Conservation (phyloP, 1,284 basidiomycete species). For the Takashimella koratensis region DNA sequence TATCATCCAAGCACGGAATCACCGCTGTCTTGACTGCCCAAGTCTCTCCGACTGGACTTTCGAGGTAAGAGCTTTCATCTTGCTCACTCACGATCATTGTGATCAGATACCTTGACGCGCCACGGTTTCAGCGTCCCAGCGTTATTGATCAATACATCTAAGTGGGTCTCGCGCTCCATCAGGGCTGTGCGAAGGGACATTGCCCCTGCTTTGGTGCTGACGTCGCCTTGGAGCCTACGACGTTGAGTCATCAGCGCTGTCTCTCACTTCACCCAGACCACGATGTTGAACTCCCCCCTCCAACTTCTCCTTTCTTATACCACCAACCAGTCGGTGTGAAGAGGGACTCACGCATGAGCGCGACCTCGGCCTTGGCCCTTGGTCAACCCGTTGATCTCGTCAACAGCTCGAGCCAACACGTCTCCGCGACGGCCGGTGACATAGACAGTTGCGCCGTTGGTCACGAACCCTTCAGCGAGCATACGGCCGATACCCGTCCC, state of each 20-base stretch:
- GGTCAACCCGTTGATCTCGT: constrained; percentile 25
- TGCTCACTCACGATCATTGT: constrained; percentile 25
- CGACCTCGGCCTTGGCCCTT: constrained; percentile 12
- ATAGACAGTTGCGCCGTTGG: constrained; percentile 44
- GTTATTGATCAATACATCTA: constrained; percentile 45
- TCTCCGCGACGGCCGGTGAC: constrained; percentile 43
- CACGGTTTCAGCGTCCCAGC: constrained; percentile 30
- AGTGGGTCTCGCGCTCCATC: constrained; percentile 16
- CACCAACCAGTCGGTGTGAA: too few relatives aligned
- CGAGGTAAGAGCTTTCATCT: too few relatives aligned
- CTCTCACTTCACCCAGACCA: too few relatives aligned
- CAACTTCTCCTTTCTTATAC: too few relatives aligned
- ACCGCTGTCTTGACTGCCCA: too few relatives aligned
- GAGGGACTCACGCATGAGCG: constrained; percentile 23
- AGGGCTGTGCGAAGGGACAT: constrained; percentile 13
- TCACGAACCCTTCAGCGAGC: constrained; percentile 36
- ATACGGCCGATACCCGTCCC: constrained; percentile 26
- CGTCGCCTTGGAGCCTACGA: constrained; percentile 39
- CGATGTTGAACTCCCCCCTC: too few relatives aligned
- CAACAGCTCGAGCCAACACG: constrained; percentile 30
- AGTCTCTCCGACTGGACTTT: too few relatives aligned
- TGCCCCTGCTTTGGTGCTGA: constrained; percentile 32
- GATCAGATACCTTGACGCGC: constrained; percentile 18
- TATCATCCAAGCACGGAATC: too few relatives aligned
- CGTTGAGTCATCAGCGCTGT: too few relatives aligned